Percentiles rank a stretch among this genome's conserved stretches.
phyloP scores from a whole-genome alignment of 257 asterid species.

The Eucommia ulmoides region DNA sequence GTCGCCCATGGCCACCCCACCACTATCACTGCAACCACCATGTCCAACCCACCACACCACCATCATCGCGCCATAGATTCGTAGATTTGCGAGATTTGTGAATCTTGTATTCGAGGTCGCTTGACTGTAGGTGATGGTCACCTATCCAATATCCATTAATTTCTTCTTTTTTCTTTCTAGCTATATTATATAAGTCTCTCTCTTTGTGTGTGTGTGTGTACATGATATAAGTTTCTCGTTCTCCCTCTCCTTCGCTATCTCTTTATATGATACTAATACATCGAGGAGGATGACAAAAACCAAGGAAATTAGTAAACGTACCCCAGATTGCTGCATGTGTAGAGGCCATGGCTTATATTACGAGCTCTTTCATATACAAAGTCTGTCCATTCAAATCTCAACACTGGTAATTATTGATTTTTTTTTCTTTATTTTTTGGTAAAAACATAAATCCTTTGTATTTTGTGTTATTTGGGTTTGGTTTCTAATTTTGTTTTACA shows the following conservation, averaged over 20 bases:
- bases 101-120: too few relatives aligned
- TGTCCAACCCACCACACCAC: conserved; percentile 13
- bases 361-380: conserved; percentile 52
- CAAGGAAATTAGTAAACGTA: conserved; percentile 9
- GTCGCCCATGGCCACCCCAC: too few relatives aligned
- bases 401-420: conserved; percentile 33
- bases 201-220: too few relatives aligned
- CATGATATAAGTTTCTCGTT: too few relatives aligned
- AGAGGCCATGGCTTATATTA: conserved; percentile 57
- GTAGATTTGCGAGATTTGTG: too few relatives aligned
- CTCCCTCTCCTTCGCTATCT: neutral
- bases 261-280: neutral
- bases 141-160: too few relatives aligned
- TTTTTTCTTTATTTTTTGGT: neutral
- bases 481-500: too few relatives aligned
- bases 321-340: conserved; percentile 70
- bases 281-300: conserved; percentile 24
- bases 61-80: too few relatives aligned
- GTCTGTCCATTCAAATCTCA: conserved; percentile 50
- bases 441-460: neutral
- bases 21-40: too few relatives aligned
- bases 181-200: too few relatives aligned
- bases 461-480: neutral
- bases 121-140: too few relatives aligned
- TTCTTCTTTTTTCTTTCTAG: too few relatives aligned